Conservation (phyloP, 306 rosid genomes). For the Trifolium pratense region DNA sequence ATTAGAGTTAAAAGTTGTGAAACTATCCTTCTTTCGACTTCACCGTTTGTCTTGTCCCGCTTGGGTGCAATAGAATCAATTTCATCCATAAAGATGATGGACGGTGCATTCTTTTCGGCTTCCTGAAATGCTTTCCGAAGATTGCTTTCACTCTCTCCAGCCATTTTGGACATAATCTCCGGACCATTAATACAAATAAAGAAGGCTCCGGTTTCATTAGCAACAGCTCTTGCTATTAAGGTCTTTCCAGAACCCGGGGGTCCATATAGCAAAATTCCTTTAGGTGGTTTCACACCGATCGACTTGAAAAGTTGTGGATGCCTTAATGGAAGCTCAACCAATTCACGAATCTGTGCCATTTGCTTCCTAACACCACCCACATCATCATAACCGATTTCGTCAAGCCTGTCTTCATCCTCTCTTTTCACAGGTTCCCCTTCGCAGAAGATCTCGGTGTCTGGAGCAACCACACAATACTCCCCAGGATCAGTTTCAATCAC, state of each 20-base stretch:
- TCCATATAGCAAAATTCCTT: conserved; percentile 73
- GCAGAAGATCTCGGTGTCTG: conserved; percentile 69
- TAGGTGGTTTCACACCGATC: conserved; percentile 78
- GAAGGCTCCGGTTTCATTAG: conserved; percentile 76
- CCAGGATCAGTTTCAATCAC: conserved; percentile 71
- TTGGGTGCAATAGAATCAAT: conserved; percentile 74
- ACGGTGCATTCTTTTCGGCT: conserved; percentile 74
- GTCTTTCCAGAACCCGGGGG: conserved; percentile 76
- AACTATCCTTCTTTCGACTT: conserved; percentile 73
- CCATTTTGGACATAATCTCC: conserved; percentile 73
- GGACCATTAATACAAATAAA: conserved; percentile 71
- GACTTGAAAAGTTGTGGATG: conserved; percentile 72
- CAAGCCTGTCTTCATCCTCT: conserved; percentile 69
- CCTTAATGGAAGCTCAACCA: conserved; percentile 72
- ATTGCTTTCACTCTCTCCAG: conserved; percentile 77
- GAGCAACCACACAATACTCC: conserved; percentile 70
- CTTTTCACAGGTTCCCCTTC: conserved; percentile 70
- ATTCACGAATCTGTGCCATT: conserved; percentile 75
- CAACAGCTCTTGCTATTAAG: conserved; percentile 68
- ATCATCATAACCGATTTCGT: conserved; percentile 73
- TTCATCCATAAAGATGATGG: conserved; percentile 75
- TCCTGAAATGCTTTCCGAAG: conserved; percentile 75
- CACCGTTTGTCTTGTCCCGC: conserved; percentile 72
- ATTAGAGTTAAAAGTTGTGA: conserved; percentile 72
- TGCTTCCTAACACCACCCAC: conserved; percentile 78